A percentile compares a stretch with the other conserved stretches of the same genome.
These are phyloP conservation scores for Malassezia obtusa DNA, from an alignment of 1,284 basidiomycete genomes.

Conservation along the genomic window DNA sequence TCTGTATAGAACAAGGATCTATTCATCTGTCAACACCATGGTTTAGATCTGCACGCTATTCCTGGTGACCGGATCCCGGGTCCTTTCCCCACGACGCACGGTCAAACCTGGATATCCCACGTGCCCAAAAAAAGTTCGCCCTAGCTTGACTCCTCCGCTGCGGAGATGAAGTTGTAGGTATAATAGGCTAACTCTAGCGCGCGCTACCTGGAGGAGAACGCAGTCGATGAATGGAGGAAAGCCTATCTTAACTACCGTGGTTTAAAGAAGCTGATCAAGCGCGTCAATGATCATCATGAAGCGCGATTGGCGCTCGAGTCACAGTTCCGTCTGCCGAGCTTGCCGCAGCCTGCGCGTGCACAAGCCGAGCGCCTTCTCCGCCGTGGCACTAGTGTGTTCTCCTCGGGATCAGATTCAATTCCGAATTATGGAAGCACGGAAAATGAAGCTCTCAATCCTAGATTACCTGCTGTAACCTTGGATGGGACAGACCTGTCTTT, in stretches of 20 bases:
- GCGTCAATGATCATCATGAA: constrained; percentile 28
- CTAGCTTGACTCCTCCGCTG: too few relatives aligned
- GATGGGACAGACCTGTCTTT: constrained; percentile 22
- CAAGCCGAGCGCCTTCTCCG: not conserved
- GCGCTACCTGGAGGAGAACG: constrained; percentile 40
- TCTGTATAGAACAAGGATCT: too few relatives aligned
- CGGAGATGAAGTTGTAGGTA: constrained; percentile 18
- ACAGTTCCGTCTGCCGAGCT: not conserved
- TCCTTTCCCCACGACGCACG: too few relatives aligned
- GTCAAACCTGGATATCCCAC: too few relatives aligned
- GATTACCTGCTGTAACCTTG: constrained; percentile 19
- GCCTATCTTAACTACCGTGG: constrained; percentile 48
- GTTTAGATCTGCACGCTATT: too few relatives aligned
- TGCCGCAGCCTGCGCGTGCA: not conserved
- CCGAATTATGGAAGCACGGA: constrained; percentile 7
- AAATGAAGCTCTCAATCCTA: not conserved
- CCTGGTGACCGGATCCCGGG: too few relatives aligned
- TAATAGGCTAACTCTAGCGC: constrained; percentile 14
- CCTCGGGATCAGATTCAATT: not conserved
- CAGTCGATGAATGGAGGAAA: constrained; percentile 43
- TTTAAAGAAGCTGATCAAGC: constrained; percentile 49
- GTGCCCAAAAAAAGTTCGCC: too few relatives aligned
- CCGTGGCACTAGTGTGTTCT: not conserved
- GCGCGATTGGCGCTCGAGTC: not conserved
- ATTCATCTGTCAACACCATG: too few relatives aligned